Base-by-base conservation (phyloP, 78 protist species). In the Dictyostelium citrinum region DNA sequence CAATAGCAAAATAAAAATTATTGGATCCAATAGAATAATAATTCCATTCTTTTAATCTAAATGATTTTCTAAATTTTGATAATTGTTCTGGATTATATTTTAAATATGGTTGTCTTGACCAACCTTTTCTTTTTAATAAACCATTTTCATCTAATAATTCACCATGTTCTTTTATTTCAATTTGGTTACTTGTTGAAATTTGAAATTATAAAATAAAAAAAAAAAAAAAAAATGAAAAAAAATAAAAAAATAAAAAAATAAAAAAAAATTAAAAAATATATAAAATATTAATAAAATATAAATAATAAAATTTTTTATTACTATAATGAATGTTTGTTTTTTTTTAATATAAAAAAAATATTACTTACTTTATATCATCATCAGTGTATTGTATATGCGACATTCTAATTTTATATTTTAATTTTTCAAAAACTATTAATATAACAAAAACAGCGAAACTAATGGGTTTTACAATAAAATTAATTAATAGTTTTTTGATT, bases 1-100 rank as follows among this genome's bases (percentile, higher is more conserved):
- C 92, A 1, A 86, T 45, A 2, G 92, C 92, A 75, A 86, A 86
- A 60, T 86, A 86, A 37, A 86, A 86, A 17, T 51, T 39, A 41
- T 76, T 46, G 1, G 81, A 76, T 20, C 83, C 92, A 37, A 86
- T 29, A 5, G 84, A 49, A 61, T 86, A 86, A 45, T 86, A 86
- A 45, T 86, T 86, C 92, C 92, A 86, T 64, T 86, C 92, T 67
- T 86, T 86, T 29, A 86, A 61, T 39, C 92, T 75, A 29, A 46
- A 86, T 41, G 79, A 64, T 41, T 41, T 49, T 64, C 45, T 75
- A 58, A 75, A 86, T 43, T 51, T 51, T 41, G 85, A 41, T 31
- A 86, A 77, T 20, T 29, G 64, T 8, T 75, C 31, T 77, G 92
- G 92, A 9, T 86, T 86, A 43, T 86, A 86, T 16, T 75, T 86